A percentile compares a stretch with the other conserved stretches of the same genome.
These are phyloP conservation scores for Xylaria sp. DNA, from an alignment of 2,329 filamentous ascomycete species.

Conservation along the genomic window DNA sequence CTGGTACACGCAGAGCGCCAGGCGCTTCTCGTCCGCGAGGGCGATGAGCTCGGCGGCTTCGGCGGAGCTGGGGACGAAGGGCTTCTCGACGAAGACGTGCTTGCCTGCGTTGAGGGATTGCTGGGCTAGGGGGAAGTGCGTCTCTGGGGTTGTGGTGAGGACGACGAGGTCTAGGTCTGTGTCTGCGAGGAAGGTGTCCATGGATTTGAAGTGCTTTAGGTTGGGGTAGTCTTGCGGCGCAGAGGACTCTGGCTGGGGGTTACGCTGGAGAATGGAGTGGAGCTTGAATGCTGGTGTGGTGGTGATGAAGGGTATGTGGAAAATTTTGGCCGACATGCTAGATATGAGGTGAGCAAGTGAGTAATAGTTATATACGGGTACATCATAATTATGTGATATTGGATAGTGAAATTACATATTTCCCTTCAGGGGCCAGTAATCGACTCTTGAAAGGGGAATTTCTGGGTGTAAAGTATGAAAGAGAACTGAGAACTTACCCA, in stretches of 20 bases:
- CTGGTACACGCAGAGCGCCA: slow-evolving; percentile 75
- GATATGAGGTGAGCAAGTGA: slow-evolving; percentile 18
- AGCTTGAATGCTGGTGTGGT: slow-evolving; percentile 73
- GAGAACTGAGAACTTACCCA: slow-evolving; percentile 52
- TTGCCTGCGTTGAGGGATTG: slow-evolving; percentile 75
- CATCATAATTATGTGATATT: neutral
- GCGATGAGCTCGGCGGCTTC: slow-evolving; percentile 71
- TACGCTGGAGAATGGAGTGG: slow-evolving; percentile 80
- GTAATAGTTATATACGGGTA: slow-evolving; percentile 18
- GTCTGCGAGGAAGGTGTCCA: slow-evolving; percentile 73
- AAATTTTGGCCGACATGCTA: slow-evolving; percentile 77
- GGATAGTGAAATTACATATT: neutral
- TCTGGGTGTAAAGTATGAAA: neutral
- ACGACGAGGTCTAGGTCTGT: slow-evolving; percentile 74
- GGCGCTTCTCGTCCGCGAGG: slow-evolving; percentile 62
- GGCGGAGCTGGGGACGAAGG: slow-evolving; percentile 77
- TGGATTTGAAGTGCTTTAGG: slow-evolving; percentile 71
- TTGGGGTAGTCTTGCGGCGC: slow-evolving; percentile 75
- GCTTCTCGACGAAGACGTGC: slow-evolving; percentile 85
- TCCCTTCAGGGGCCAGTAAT: neutral
- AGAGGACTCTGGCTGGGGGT: slow-evolving; percentile 71
- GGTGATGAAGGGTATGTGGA: slow-evolving; percentile 83
- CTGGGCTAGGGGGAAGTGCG: slow-evolving; percentile 74
- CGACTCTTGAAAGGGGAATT: neutral
- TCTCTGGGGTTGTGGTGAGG: slow-evolving; percentile 76